Percentiles rank a stretch among this genome's conserved stretches.
Conservation (phyloP, 1,284 basidiomycete species). For the Caloboletus firmus region DNA sequence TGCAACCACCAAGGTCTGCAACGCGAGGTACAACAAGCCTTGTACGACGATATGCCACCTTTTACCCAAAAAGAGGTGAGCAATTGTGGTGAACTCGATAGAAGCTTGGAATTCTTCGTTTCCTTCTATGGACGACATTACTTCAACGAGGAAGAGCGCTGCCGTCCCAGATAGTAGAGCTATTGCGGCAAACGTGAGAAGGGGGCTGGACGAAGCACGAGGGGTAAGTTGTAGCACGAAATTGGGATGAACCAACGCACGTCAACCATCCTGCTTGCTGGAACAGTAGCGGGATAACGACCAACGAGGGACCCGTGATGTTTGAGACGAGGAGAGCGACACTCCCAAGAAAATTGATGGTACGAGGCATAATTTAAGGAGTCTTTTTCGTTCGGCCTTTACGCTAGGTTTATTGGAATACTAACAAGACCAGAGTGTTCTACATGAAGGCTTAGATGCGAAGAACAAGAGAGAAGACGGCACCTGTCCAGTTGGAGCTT, state of each 20-base stretch:
- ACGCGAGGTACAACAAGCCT: constrained; percentile 22
- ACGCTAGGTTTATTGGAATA: neutral
- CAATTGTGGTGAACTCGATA: constrained; percentile 28
- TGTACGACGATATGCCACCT: constrained; percentile 27
- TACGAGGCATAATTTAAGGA: constrained; percentile 18
- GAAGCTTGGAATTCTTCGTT: constrained; percentile 26
- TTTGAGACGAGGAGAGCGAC: constrained; percentile 29
- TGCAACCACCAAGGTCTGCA: constrained; percentile 26
- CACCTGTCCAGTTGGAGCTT: too few relatives aligned
- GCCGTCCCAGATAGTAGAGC: constrained; percentile 24
- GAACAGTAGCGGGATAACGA: constrained; percentile 26
- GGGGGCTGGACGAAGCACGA: constrained; percentile 7
- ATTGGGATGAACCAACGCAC: constrained; percentile 10
- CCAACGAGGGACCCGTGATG: constrained; percentile 26
- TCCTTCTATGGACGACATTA: constrained; percentile 30
- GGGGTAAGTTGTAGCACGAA: neutral
- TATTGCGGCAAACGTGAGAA: constrained; percentile 18
- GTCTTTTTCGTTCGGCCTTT: neutral
- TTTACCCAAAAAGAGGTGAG: constrained; percentile 29
- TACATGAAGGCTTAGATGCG: neutral
- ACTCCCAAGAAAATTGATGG: constrained; percentile 25
- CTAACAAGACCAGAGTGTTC: neutral
- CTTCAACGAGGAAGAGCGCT: constrained; percentile 24
- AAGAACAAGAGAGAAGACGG: neutral
- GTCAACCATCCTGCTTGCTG: constrained; percentile 31